Evolutionary conservation across 352 stramenopile genomes (phyloP).

Genomic region (Phytopythium cucurbitacearum): DNA sequence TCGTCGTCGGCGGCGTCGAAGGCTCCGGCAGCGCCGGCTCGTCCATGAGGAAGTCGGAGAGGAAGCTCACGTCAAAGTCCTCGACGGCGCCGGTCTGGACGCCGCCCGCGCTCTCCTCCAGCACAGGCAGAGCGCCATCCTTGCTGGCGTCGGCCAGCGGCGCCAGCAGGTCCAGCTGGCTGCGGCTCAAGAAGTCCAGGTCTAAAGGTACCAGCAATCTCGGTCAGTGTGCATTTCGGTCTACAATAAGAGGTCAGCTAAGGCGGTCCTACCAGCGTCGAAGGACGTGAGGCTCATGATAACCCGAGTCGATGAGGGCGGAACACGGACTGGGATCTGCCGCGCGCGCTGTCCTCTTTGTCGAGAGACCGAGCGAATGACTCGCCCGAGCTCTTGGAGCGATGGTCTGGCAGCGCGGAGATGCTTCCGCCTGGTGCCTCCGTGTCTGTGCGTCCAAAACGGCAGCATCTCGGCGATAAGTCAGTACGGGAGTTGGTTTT

Average conservation of each 20-base stretch:
- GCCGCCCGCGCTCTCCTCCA: neutral
- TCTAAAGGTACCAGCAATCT: neutral
- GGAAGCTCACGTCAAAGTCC: constrained; percentile 21
- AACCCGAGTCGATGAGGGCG: neutral
- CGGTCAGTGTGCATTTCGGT: too few relatives aligned
- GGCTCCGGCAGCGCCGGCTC: constrained; percentile 2
- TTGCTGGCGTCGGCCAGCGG: neutral
- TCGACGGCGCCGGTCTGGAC: constrained; percentile 3
- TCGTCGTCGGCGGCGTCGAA: neutral
- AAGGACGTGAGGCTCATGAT: constrained; percentile 3
- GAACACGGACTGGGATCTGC: too few relatives aligned
- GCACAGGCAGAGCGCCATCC: neutral
- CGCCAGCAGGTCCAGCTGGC: constrained; percentile 1
- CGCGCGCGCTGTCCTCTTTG: too few relatives aligned
- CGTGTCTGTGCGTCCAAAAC: neutral
- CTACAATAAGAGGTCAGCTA: neutral
- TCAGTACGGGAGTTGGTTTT: neutral
- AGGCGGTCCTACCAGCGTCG: neutral
- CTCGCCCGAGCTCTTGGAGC: too few relatives aligned
- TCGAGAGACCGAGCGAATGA: too few relatives aligned
- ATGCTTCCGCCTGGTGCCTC: too few relatives aligned
- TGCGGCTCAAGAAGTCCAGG: constrained; percentile 1
- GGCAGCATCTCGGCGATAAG: neutral
- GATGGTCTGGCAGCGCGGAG: too few relatives aligned
- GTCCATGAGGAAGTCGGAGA: constrained; percentile 20